phyloP scores from a whole-genome alignment of 2,329 filamentous ascomycete genomes.

The Colletotrichum liriopes region DNA sequence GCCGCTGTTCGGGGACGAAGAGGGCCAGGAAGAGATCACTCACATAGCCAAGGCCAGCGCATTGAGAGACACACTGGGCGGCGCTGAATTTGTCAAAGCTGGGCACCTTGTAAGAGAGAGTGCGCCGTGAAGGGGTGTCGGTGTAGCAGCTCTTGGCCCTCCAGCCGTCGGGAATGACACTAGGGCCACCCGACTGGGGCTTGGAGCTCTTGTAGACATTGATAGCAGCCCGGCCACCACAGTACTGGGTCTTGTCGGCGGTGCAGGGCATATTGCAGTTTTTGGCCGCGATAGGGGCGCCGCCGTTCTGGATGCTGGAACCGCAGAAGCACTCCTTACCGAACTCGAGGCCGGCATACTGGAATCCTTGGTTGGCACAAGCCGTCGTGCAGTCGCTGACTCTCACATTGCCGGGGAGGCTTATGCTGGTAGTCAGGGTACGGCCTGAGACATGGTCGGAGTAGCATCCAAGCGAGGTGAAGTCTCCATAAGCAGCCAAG shows the following conservation, averaged over 20 bases:
- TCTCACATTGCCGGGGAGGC: slow-evolving; percentile 57
- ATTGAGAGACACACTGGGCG: slow-evolving; percentile 19
- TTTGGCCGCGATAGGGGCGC: slow-evolving; percentile 51
- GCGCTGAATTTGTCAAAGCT: slow-evolving; percentile 11
- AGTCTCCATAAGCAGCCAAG: slow-evolving; percentile 65
- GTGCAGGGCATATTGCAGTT: slow-evolving; percentile 68
- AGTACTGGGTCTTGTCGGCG: slow-evolving; percentile 60
- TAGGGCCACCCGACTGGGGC: slow-evolving; percentile 52
- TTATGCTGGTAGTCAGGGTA: slow-evolving; percentile 61
- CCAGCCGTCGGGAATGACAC: slow-evolving; percentile 8
- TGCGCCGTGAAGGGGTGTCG: slow-evolving; percentile 1
- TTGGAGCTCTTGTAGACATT: slow-evolving; percentile 54
- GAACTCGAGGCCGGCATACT: slow-evolving; percentile 64
- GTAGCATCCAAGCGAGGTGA: slow-evolving; percentile 74
- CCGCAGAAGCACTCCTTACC: slow-evolving; percentile 60
- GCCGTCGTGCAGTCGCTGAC: slow-evolving; percentile 59
- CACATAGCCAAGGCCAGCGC: slow-evolving; percentile 4
- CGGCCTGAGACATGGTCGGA: slow-evolving; percentile 60
- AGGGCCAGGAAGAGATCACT: neutral
- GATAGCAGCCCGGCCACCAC: slow-evolving; percentile 61
- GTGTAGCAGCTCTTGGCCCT: neutral
- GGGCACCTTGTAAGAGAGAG: slow-evolving; percentile 14
- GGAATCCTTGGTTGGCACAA: slow-evolving; percentile 61
- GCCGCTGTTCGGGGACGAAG: neutral
- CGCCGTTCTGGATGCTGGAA: slow-evolving; percentile 66